A percentile compares a stretch with the other conserved stretches of the same genome.
These are phyloP conservation scores for Xylariaceae sp. DNA, from an alignment of 2,329 filamentous ascomycete genomes.

Conservation along the genomic window DNA sequence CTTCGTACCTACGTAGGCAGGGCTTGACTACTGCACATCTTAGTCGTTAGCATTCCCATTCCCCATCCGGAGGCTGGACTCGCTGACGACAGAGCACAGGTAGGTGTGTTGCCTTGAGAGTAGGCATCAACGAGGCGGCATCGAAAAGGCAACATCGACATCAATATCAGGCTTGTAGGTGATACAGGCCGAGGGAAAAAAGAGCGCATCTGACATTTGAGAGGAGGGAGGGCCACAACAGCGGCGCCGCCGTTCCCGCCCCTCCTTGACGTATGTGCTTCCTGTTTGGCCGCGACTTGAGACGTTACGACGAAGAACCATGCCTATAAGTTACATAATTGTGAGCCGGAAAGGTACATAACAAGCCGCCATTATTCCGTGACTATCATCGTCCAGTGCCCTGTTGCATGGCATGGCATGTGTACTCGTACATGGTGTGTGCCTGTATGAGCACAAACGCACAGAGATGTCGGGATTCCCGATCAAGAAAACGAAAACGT, in stretches of 20 bases:
- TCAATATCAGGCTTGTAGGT: not conserved
- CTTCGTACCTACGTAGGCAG: not conserved
- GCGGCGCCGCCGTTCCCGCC: slow-evolving; percentile 9
- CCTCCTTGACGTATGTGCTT: not conserved
- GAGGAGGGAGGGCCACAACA: not conserved
- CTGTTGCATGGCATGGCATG: too few relatives aligned
- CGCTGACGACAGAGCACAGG: not conserved
- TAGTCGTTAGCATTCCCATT: not conserved
- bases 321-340: not conserved
- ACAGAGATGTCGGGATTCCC: slow-evolving; percentile 2
- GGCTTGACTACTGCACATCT: not conserved
- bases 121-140: not conserved
- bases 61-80: not conserved
- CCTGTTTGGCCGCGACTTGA: not conserved
- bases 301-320: slow-evolving; percentile 3
- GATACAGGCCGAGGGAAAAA: not conserved
- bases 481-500: not conserved
- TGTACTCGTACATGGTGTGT: too few relatives aligned
- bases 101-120: not conserved
- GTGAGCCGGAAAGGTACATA: not conserved
- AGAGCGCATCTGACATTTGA: not conserved
- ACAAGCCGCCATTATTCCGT: not conserved
- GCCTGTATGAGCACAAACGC: not conserved
- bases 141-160: not conserved
- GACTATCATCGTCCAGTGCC: too few relatives aligned